Evolutionary conservation across 495 filamentous ascomycete genomes (phyloP).

Genomic region (Cercophora samala): DNA sequence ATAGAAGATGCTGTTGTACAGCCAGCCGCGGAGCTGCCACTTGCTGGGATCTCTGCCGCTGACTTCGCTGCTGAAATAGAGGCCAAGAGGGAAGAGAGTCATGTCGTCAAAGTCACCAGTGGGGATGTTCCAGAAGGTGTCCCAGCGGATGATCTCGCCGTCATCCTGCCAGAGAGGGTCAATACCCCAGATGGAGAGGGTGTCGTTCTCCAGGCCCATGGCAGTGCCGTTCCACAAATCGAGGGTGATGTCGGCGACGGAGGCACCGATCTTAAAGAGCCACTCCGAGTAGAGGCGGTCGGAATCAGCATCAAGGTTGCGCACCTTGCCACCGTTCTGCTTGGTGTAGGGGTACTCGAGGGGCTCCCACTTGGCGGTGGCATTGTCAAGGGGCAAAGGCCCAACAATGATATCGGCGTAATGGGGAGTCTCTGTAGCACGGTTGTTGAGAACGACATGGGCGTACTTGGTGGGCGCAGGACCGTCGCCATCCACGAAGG

Average conservation of each 20-base stretch:
- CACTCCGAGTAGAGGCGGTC: conserved; percentile 27
- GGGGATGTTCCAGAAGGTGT: conserved; percentile 38
- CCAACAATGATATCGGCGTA: conserved; percentile 47
- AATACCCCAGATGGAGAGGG: conserved; percentile 40
- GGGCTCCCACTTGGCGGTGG: conserved; percentile 36
- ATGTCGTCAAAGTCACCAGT: conserved; percentile 35
- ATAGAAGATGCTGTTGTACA: conserved; percentile 52
- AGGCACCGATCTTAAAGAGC: conserved; percentile 30
- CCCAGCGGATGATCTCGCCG: conserved; percentile 43
- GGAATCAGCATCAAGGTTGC: conserved; percentile 40
- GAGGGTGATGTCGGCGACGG: conserved; percentile 29
- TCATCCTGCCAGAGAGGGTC: conserved; percentile 43
- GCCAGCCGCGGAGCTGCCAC: conserved; percentile 49
- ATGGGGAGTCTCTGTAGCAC: conserved; percentile 41
- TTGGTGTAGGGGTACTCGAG: conserved; percentile 45
- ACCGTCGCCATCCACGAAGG: conserved; percentile 41
- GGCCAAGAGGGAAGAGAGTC: conserved; percentile 43
- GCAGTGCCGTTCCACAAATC: conserved; percentile 35
- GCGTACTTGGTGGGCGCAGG: conserved; percentile 45
- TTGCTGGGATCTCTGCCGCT: conserved; percentile 45
- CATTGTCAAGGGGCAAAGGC: conserved; percentile 45
- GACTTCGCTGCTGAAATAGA: conserved; percentile 43
- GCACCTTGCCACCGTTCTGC: conserved; percentile 36
- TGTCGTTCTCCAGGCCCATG: conserved; percentile 35
- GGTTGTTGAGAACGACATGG: conserved; percentile 42